Conservation (phyloP, 1,139 yeast species). For the Taphrina deformans region DNA sequence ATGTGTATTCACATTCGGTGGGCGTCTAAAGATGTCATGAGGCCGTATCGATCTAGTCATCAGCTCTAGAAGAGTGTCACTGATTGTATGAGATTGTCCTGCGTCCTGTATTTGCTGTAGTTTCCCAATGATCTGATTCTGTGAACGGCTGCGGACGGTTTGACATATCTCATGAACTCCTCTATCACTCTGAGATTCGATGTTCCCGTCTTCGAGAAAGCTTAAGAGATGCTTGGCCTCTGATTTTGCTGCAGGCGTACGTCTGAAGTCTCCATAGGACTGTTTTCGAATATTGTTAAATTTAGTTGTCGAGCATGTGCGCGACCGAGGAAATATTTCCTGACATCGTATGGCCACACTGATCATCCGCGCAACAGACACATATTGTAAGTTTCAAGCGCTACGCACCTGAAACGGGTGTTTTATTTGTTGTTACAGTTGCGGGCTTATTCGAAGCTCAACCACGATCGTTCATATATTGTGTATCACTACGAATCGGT, state of each 20-base stretch:
- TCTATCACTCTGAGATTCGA: background rate
- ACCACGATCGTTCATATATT: too few species aligned
- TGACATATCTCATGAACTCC: background rate
- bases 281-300: background rate
- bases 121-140: background rate
- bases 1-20: background rate
- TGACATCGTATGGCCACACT: background rate
- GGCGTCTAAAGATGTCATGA: background rate
- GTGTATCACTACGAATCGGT: too few species aligned
- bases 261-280: background rate
- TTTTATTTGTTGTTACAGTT: too few species aligned
- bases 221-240: background rate
- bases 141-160: conserved; percentile 5
- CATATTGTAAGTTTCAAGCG: background rate
- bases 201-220: background rate
- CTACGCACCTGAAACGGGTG: background rate
- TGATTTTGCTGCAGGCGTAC: background rate
- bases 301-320: background rate
- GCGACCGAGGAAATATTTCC: background rate
- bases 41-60: background rate
- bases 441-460: too few species aligned
- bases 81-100: background rate
- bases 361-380: background rate
- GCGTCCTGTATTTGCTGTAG: background rate
- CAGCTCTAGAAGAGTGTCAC: background rate